phyloP scores from a whole-genome alignment of 2,329 filamentous ascomycete species.

The Fusarium hostae region DNA sequence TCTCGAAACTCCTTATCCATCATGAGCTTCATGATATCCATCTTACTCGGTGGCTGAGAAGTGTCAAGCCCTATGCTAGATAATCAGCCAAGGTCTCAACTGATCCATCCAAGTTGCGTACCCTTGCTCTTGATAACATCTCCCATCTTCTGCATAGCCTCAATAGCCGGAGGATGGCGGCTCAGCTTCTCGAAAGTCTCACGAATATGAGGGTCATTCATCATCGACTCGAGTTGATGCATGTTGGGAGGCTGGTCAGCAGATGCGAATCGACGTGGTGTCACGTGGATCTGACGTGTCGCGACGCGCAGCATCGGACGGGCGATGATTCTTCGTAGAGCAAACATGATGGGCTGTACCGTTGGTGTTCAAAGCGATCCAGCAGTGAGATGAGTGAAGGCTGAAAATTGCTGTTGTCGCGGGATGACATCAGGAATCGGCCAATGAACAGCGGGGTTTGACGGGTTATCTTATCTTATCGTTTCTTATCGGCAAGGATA shows the following conservation, averaged over 20 bases:
- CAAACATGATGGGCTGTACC: conserved; percentile 24
- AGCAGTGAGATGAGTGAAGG: background rate
- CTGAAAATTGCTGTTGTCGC: conserved; percentile 14
- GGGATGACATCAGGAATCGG: conserved; percentile 20
- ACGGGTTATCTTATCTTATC: conserved; percentile 10
- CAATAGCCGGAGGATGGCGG: conserved; percentile 35
- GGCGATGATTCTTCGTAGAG: conserved; percentile 18
- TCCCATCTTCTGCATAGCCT: conserved; percentile 33
- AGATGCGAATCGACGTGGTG: conserved; percentile 18
- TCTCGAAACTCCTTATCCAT: conserved; percentile 42
- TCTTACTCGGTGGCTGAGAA: conserved; percentile 33
- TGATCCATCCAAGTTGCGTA: background rate
- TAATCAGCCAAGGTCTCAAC: background rate
- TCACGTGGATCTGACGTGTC: conserved; percentile 27
- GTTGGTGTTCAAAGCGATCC: background rate
- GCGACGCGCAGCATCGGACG: conserved; percentile 20
- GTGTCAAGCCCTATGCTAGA: conserved; percentile 29
- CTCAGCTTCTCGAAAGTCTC: conserved; percentile 38
- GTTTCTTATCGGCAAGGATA: background rate
- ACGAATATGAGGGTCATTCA: conserved; percentile 36
- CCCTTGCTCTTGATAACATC: conserved; percentile 34
- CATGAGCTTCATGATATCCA: conserved; percentile 40
- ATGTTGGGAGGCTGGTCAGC: conserved; percentile 30
- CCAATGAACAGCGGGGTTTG: background rate
- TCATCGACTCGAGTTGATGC: conserved; percentile 31